Percentiles rank a stretch among this genome's conserved stretches.
Evolutionary conservation across 129 eudicot species (phyloP).

Genomic region (Chrysanthemum makinoi): DNA sequence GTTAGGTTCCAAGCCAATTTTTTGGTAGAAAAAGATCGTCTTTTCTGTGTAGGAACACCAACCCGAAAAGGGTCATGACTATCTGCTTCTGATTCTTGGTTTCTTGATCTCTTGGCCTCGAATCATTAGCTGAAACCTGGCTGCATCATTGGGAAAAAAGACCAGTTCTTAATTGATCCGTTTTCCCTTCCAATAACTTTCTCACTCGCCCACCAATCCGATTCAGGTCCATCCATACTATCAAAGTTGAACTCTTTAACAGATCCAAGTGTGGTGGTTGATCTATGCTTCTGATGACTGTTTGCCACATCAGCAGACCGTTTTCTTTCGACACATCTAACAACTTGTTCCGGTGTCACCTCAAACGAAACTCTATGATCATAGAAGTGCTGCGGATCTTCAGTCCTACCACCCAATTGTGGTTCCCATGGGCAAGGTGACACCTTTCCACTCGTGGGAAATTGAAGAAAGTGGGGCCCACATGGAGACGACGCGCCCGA

Average conservation of each 20-base stretch:
- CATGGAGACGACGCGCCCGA: slow-evolving; percentile 90
- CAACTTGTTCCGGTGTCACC: slow-evolving; percentile 52
- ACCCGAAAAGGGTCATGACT: slow-evolving; percentile 8
- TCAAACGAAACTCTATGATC: slow-evolving; percentile 81
- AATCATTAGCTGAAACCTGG: slow-evolving; percentile 63
- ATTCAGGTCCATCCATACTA: slow-evolving; percentile 50
- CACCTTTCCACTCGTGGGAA: slow-evolving; percentile 37
- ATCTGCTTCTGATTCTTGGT: slow-evolving; percentile 16
- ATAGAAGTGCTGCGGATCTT: slow-evolving; percentile 32
- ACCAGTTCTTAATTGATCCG: slow-evolving; percentile 57
- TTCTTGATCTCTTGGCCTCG: slow-evolving; percentile 12
- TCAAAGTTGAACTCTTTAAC: slow-evolving; percentile 82
- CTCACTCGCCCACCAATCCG: slow-evolving; percentile 82
- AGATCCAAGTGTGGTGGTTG: slow-evolving; percentile 69
- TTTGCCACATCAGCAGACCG: slow-evolving; percentile 35
- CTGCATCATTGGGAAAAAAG: slow-evolving; percentile 72
- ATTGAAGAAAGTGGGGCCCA: slow-evolving; percentile 42
- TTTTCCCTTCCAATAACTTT: slow-evolving; percentile 54
- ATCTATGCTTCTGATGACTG: slow-evolving; percentile 58
- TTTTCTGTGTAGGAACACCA: slow-evolving; percentile 24
- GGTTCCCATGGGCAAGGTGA: slow-evolving; percentile 48
- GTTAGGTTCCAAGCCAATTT: slow-evolving; percentile 32
- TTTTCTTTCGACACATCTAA: slow-evolving; percentile 72
- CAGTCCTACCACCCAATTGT: slow-evolving; percentile 34
- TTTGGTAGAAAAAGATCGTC: slow-evolving; percentile 14